phyloP scores from a whole-genome alignment of 2,329 filamentous ascomycete species.

The Dothiorella sarmentorum region DNA sequence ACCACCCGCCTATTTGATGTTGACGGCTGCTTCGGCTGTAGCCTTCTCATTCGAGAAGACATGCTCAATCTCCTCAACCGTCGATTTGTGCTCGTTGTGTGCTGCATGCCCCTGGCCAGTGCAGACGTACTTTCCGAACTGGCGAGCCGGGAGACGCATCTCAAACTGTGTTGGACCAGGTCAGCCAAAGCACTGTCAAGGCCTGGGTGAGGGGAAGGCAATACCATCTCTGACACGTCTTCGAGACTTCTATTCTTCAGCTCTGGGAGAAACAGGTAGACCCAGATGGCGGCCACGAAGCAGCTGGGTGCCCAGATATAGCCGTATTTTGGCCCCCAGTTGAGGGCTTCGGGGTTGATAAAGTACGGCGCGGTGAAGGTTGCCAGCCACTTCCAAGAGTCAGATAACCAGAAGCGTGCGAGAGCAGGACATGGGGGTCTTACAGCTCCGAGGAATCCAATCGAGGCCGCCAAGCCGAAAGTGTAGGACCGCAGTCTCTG shows the following conservation, averaged over 20 bases:
- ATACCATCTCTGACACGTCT: slow-evolving; percentile 33
- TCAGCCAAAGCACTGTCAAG: no score
- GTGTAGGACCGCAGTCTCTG: slow-evolving; percentile 57
- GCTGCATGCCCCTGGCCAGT: slow-evolving; percentile 20
- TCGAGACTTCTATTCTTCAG: slow-evolving; percentile 40
- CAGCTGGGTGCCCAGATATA: slow-evolving; percentile 34
- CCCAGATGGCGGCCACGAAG: slow-evolving; percentile 39
- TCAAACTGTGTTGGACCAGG: slow-evolving; percentile 22
- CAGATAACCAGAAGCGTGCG: background rate
- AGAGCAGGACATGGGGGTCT: background rate
- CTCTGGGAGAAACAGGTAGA: slow-evolving; percentile 32
- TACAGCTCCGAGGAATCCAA: slow-evolving; percentile 52
- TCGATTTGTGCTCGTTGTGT: slow-evolving; percentile 2
- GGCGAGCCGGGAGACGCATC: slow-evolving; percentile 27
- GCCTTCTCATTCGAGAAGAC: slow-evolving; percentile 25
- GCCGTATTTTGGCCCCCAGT: slow-evolving; percentile 57
- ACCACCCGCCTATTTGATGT: background rate
- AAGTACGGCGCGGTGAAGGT: slow-evolving; percentile 59
- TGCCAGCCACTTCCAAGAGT: slow-evolving; percentile 44
- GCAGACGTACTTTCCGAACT: slow-evolving; percentile 33
- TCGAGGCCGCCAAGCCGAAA: slow-evolving; percentile 52
- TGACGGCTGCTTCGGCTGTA: background rate
- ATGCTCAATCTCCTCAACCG: slow-evolving; percentile 21
- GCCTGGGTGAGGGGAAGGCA: no score
- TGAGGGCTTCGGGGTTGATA: slow-evolving; percentile 54